Conservation (phyloP, 768 basidiomycete genomes). For the Phallus indusiatus region DNA sequence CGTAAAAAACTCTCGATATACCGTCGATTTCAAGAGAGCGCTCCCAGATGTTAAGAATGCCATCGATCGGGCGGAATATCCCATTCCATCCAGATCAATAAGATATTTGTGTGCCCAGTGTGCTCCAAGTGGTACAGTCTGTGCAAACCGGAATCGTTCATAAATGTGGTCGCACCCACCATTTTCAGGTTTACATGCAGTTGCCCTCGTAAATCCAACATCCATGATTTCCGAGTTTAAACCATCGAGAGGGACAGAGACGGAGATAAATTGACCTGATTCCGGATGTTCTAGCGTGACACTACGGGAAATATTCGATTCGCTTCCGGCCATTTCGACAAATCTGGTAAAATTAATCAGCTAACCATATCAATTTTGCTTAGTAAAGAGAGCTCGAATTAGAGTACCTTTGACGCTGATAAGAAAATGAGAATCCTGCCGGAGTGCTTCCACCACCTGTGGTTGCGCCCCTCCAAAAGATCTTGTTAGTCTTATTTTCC, state of each 20-base stretch:
- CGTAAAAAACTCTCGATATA: conserved; percentile 84
- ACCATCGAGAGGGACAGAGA: conserved; percentile 43
- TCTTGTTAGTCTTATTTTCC: conserved; percentile 76
- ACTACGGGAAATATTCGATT: conserved; percentile 42
- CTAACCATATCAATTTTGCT: conserved; percentile 10
- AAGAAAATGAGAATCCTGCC: conserved; percentile 69
- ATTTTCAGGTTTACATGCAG: conserved; percentile 63
- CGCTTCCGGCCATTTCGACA: conserved; percentile 66
- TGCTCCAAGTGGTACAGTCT: conserved; percentile 70
- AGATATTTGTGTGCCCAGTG: conserved; percentile 94
- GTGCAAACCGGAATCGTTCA: conserved; percentile 56
- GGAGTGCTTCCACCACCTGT: conserved; percentile 91
- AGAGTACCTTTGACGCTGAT: conserved; percentile 74
- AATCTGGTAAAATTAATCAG: conserved; percentile 33
- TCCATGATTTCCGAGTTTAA: conserved; percentile 84
- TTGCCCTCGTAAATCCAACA: conserved; percentile 71
- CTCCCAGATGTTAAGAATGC: conserved; percentile 80
- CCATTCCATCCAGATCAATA: conserved; percentile 90
- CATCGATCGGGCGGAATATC: conserved; percentile 87
- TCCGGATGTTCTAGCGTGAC: conserved; percentile 63
- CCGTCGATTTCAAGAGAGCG: conserved; percentile 81
- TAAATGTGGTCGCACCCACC: conserved; percentile 62
- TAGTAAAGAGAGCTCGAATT: conserved; percentile 13
- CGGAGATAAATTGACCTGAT: conserved; percentile 49
- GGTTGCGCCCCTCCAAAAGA: conserved; percentile 95